Conservation (phyloP, 208 protist species). For the Leishmania gerbilli region DNA sequence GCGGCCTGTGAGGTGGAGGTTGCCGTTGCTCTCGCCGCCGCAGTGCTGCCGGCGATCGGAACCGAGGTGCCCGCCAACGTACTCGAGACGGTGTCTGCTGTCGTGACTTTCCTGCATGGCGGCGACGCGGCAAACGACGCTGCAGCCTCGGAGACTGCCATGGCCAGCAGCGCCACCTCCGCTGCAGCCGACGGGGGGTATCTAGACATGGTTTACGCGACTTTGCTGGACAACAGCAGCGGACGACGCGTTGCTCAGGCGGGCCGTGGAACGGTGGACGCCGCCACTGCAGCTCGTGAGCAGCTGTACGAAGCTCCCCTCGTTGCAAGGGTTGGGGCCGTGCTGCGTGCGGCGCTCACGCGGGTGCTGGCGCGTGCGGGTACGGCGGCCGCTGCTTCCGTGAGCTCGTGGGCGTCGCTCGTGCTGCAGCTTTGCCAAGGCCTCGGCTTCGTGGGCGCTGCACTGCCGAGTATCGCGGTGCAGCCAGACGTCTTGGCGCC, state of each 20-base stretch:
- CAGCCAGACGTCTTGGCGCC: slow-evolving; percentile 28
- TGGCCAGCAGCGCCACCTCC: slow-evolving; percentile 27
- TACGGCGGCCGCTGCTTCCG: neutral
- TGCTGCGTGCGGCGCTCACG: slow-evolving; percentile 23
- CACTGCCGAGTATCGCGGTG: slow-evolving; percentile 29
- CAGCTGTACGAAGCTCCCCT: slow-evolving; percentile 16
- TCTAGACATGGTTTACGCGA: slow-evolving; percentile 17
- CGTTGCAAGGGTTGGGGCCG: slow-evolving; percentile 4
- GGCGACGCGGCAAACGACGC: neutral
- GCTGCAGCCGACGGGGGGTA: slow-evolving; percentile 29
- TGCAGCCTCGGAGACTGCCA: neutral
- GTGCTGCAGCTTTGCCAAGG: slow-evolving; percentile 29
- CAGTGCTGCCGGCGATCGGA: slow-evolving; percentile 20
- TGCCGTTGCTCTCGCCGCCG: slow-evolving; percentile 24
- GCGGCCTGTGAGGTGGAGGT: slow-evolving; percentile 13
- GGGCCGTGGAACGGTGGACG: slow-evolving; percentile 26
- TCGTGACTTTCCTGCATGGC: slow-evolving; percentile 33
- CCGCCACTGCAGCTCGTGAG: slow-evolving; percentile 2
- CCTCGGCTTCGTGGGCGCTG: slow-evolving; percentile 31
- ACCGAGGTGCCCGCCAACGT: slow-evolving; percentile 5
- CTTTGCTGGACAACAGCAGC: slow-evolving; percentile 18
- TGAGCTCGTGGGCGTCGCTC: slow-evolving; percentile 2
- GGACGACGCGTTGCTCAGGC: slow-evolving; percentile 3
- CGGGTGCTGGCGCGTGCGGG: slow-evolving; percentile 1
- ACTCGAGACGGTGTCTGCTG: slow-evolving; percentile 9